phyloP scores from a whole-genome alignment of 2,329 filamentous ascomycete genomes.

The Hortaea sp. region DNA sequence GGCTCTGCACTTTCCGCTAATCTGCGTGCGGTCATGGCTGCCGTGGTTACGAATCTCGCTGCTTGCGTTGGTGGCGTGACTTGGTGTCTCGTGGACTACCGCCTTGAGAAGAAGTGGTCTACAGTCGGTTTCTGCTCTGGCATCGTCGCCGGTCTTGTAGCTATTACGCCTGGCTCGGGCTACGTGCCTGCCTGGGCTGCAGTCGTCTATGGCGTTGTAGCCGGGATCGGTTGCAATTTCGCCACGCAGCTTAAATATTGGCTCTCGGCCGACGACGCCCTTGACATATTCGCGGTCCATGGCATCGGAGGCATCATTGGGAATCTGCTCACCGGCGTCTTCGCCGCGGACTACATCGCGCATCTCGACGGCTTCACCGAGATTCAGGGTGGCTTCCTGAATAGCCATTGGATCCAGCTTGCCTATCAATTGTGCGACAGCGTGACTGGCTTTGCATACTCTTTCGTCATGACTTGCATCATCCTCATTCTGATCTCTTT shows the following conservation, averaged over 20 bases:
- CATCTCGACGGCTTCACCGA: slow-evolving; percentile 60
- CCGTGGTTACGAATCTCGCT: slow-evolving; percentile 74
- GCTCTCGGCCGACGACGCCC: slow-evolving; percentile 68
- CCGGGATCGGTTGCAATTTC: slow-evolving; percentile 73
- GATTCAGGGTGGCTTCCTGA: slow-evolving; percentile 72
- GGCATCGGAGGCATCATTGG: slow-evolving; percentile 68
- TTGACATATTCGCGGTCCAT: slow-evolving; percentile 83
- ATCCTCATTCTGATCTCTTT: slow-evolving; percentile 54
- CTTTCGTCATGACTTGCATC: slow-evolving; percentile 64
- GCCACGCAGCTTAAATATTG: slow-evolving; percentile 86
- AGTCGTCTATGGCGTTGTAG: slow-evolving; percentile 66
- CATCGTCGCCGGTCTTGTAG: slow-evolving; percentile 75
- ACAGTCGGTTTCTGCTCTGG: slow-evolving; percentile 90
- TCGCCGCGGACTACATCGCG: slow-evolving; percentile 76
- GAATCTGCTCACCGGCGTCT: slow-evolving; percentile 70
- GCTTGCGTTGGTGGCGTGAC: slow-evolving; percentile 78
- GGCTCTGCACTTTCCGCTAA: slow-evolving; percentile 74
- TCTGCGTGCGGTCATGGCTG: slow-evolving; percentile 76
- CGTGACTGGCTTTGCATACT: slow-evolving; percentile 63
- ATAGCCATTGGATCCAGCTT: slow-evolving; percentile 73
- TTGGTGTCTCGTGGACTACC: slow-evolving; percentile 83
- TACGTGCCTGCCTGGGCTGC: slow-evolving; percentile 80
- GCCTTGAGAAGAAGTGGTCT: slow-evolving; percentile 83
- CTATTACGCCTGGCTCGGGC: slow-evolving; percentile 80
- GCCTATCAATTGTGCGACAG: slow-evolving; percentile 79